Evolutionary conservation across 345 rosid species (phyloP).

Genomic region (Salix viminalis): DNA sequence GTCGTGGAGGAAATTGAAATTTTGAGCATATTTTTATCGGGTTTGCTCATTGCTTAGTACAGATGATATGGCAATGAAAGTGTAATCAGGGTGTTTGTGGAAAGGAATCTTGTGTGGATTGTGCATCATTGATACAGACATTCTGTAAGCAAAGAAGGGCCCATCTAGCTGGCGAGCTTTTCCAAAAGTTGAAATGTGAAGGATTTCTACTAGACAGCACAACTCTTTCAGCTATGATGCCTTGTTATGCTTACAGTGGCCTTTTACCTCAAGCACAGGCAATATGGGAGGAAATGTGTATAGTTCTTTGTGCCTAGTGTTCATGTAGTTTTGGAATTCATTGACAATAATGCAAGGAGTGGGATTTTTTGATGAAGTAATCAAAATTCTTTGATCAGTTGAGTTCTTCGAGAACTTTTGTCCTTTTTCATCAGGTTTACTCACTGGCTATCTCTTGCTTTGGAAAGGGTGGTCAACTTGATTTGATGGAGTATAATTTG

Average conservation of each 20-base stretch:
- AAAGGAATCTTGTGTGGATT: conserved; percentile 31
- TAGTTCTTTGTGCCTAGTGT: conserved; percentile 39
- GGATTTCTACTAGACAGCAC: conserved; percentile 25
- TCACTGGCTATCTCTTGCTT: conserved; percentile 56
- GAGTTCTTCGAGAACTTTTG: conserved; percentile 25
- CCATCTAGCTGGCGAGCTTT: conserved; percentile 39
- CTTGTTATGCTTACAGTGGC: conserved; percentile 45
- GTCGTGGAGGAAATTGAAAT: background rate
- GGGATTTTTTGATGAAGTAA: conserved; percentile 38
- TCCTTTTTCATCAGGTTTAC: conserved; percentile 32
- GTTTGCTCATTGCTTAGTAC: background rate
- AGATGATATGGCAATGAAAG: conserved; percentile 31
- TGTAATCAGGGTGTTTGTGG: conserved; percentile 11
- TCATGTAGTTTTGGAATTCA: conserved; percentile 37
- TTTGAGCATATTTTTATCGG: background rate
- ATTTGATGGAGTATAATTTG: conserved; percentile 53
- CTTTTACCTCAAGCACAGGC: conserved; percentile 38
- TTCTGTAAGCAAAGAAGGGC: conserved; percentile 30
- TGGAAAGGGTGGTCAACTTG: conserved; percentile 55
- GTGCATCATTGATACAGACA: conserved; percentile 32
- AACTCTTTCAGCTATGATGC: conserved; percentile 48
- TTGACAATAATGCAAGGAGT: conserved; percentile 44
- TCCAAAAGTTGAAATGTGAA: conserved; percentile 39
- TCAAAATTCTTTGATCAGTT: conserved; percentile 36
- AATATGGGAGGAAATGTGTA: conserved; percentile 49